phyloP scores from a whole-genome alignment of 495 filamentous ascomycete species.

The Gamarada debralockiae region DNA sequence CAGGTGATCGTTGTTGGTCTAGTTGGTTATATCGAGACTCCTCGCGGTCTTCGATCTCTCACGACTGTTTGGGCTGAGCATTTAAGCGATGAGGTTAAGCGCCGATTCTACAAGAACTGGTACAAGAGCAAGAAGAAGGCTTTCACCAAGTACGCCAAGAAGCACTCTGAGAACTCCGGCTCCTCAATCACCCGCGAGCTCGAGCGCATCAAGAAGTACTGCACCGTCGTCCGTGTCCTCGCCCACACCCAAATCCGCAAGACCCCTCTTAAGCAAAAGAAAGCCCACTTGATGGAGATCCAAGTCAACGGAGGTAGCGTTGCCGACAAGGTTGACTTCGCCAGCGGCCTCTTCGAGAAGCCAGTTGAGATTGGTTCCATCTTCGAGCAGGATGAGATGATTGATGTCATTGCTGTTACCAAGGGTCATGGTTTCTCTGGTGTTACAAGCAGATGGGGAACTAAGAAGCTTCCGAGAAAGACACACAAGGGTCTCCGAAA shows the following conservation, averaged over 20 bases:
- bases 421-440: conserved; percentile 98
- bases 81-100: conserved; percentile 95
- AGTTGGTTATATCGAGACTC: conserved; percentile 99
- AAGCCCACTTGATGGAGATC: conserved; percentile 99
- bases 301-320: conserved; percentile 98
- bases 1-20: conserved; percentile 99
- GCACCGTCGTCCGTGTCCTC: conserved; percentile 98
- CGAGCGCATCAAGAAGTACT: conserved; percentile 99
- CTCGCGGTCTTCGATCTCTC: conserved; percentile 97
- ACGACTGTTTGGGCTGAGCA: conserved; percentile 99
- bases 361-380: conserved; percentile 85
- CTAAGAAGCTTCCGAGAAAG: conserved; percentile 99
- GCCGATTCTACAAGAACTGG: conserved; percentile 99
- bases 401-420: conserved; percentile 99
- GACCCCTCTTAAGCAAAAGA: conserved; percentile 99
- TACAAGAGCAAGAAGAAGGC: conserved; percentile 99
- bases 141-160: conserved; percentile 99
- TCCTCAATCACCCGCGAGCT: conserved; percentile 91
- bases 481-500: conserved; percentile 99
- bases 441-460: conserved; percentile 98
- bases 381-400: conserved; percentile 99
- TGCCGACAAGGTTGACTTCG: conserved; percentile 94
- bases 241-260: conserved; percentile 99
- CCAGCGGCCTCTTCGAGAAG: conserved; percentile 96
- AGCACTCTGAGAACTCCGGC: conserved; percentile 89